Base-by-base conservation (phyloP, 1,284 basidiomycete species). In the Fereydounia khargensis region DNA sequence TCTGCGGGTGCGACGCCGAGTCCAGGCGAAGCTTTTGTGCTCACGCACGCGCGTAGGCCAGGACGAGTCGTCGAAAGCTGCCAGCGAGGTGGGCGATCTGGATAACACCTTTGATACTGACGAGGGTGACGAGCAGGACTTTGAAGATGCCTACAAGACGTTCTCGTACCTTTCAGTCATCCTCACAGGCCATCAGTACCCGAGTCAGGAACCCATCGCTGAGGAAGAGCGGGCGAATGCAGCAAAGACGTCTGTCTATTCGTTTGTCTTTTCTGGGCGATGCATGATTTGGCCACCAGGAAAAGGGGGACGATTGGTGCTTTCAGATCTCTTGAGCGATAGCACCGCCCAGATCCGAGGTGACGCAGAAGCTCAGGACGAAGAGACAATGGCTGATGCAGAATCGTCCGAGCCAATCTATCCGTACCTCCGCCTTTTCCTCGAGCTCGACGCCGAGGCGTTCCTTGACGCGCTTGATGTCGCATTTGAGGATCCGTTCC, bases 381-480 rank as follows among this genome's bases (percentile, higher is more conserved):
- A 89, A 65, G 86, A 85, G 25, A 16, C 8, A 5, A 11, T 19
- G 19, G 27, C 10, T 8, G 39, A 34, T 25, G 40, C 11, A 11
- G 30, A 31, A 6, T 31, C 30, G 30, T 33, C 31, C 39, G 76
- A 77, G 39, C 69, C 68, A 13, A 65, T 66, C 30, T 95, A 91
- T 69, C 94, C 94, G 1, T 96, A 96, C 68, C 83, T 88, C 16
- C 84, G 87, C 8, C 81, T 90, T 8, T 79, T 98, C 0, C 81
- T 97, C 10, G 83, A 82, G 6, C 94, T 95, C 68, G 92, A 98
- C 73, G 83, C 94, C 4, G 95, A 98, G 76, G 89, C 91, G 0
- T 88, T 96, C 73, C 83, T 99, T 10, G 91, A 98, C 72, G 85
- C 88, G 1, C 80, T 98, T 57, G 95, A 99, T 76, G 84, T 92